Evolutionary conservation across 306 rosid species (phyloP).

Genomic region (Mimosa bimucronata): DNA sequence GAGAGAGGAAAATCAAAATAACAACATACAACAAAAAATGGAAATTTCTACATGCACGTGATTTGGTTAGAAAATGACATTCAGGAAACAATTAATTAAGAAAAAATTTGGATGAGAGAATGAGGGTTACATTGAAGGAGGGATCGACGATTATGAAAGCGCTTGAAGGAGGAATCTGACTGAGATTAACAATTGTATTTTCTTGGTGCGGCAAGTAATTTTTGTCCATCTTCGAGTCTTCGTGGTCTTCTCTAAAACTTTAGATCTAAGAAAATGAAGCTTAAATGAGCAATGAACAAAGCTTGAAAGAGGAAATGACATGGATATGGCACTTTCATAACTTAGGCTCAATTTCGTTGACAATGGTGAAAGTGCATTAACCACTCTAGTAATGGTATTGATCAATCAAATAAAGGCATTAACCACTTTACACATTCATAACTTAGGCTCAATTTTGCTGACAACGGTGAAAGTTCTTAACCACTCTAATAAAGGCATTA

Average conservation of each 20-base stretch:
- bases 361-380: no score
- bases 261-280: background rate
- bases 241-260: background rate
- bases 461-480: no score
- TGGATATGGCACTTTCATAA: background rate
- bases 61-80: background rate
- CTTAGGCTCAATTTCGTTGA: no score
- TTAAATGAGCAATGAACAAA: background rate
- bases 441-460: no score
- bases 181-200: constrained; percentile 25
- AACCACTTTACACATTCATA: no score
- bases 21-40: background rate
- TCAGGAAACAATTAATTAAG: background rate
- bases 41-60: background rate
- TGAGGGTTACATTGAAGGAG: constrained; percentile 34
- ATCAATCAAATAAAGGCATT: no score
- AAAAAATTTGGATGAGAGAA: background rate
- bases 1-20: constrained; percentile 16
- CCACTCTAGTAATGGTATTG: no score
- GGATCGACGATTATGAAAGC: constrained; percentile 18
- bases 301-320: no score
- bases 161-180: constrained; percentile 43
- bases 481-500: no score
- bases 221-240: constrained; percentile 24
- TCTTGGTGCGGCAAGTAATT: background rate